Evolutionary conservation across 345 rosid species (phyloP).

Genomic region (Sonneratia alba): DNA sequence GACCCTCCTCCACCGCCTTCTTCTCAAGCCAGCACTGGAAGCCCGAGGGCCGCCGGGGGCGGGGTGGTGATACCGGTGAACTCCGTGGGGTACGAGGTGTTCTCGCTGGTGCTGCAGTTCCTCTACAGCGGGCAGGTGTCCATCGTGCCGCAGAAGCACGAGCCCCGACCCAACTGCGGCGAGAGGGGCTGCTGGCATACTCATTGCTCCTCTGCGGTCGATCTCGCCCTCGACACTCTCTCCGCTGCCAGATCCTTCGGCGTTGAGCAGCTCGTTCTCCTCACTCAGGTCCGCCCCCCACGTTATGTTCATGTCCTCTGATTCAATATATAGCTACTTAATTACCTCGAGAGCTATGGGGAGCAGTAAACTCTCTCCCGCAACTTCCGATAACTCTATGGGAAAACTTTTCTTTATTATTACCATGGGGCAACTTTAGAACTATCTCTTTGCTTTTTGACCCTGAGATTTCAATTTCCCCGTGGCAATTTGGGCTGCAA

Average conservation of each 20-base stretch:
- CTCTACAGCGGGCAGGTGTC: constrained; percentile 96
- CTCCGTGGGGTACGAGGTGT: constrained; percentile 99
- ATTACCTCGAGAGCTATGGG: not conserved
- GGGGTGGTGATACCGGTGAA: constrained; percentile 71
- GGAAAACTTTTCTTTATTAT: not conserved
- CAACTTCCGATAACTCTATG: not conserved
- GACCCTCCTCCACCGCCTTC: constrained; percentile 43
- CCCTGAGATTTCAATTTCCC: not conserved
- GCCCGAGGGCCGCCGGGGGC: constrained; percentile 18
- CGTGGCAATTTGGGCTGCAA: not conserved
- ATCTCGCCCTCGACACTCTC: constrained; percentile 96
- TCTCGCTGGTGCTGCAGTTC: constrained; percentile 81
- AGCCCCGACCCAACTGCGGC: constrained; percentile 91
- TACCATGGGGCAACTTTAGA: not conserved
- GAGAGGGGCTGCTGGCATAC: constrained; percentile 99
- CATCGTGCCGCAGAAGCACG: constrained; percentile 89
- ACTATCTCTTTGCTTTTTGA: not conserved
- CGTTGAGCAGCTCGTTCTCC: constrained; percentile 93
- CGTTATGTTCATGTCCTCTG: not conserved
- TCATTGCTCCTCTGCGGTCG: constrained; percentile 98
- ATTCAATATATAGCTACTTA: not conserved
- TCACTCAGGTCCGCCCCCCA: constrained; percentile 63
- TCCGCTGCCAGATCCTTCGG: constrained; percentile 96
- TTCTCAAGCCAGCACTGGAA: constrained; percentile 36
- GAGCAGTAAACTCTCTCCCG: not conserved